Evolutionary conservation across 2,329 filamentous ascomycete genomes (phyloP).

Genomic region (Diaporthe sp.): DNA sequence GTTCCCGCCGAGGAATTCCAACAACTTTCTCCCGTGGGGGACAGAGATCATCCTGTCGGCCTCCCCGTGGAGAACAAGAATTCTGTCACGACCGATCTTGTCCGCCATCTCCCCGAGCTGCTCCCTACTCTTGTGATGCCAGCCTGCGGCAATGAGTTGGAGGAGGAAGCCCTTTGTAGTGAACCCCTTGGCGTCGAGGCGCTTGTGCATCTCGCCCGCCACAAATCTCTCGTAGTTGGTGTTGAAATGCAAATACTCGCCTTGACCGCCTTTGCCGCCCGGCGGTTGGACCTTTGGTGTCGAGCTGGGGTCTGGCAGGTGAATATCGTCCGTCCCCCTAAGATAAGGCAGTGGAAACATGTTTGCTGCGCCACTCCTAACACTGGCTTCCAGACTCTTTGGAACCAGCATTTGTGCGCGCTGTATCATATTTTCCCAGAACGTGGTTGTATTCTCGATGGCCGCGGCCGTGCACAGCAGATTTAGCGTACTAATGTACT

Average conservation of each 20-base stretch:
- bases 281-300: slow-evolving; percentile 57
- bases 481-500: slow-evolving; percentile 67
- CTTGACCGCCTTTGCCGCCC: slow-evolving; percentile 40
- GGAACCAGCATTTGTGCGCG: slow-evolving; percentile 74
- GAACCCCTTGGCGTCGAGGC: slow-evolving; percentile 71
- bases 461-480: slow-evolving; percentile 73
- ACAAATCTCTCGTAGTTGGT: slow-evolving; percentile 87
- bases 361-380: slow-evolving; percentile 74
- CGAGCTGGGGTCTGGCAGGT: slow-evolving; percentile 59
- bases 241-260: slow-evolving; percentile 69
- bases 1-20: slow-evolving; percentile 67
- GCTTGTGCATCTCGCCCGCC: slow-evolving; percentile 83
- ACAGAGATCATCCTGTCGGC: slow-evolving; percentile 83
- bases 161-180: slow-evolving; percentile 77
- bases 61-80: slow-evolving; percentile 83
- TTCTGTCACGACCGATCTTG: slow-evolving; percentile 77
- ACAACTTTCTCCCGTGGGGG: slow-evolving; percentile 77
- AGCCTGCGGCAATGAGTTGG: slow-evolving; percentile 83
- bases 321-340: slow-evolving; percentile 68
- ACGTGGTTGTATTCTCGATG: slow-evolving; percentile 73
- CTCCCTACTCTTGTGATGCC: slow-evolving; percentile 80
- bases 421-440: slow-evolving; percentile 73
- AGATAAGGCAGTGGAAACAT: slow-evolving; percentile 79
- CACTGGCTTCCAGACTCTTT: slow-evolving; percentile 75
- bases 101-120: slow-evolving; percentile 78